Evolutionary conservation across 2,329 filamentous ascomycete species (phyloP), one percentile per base, ranked within the genome.

Genomic region (Exophiala oligosperma): DNA sequence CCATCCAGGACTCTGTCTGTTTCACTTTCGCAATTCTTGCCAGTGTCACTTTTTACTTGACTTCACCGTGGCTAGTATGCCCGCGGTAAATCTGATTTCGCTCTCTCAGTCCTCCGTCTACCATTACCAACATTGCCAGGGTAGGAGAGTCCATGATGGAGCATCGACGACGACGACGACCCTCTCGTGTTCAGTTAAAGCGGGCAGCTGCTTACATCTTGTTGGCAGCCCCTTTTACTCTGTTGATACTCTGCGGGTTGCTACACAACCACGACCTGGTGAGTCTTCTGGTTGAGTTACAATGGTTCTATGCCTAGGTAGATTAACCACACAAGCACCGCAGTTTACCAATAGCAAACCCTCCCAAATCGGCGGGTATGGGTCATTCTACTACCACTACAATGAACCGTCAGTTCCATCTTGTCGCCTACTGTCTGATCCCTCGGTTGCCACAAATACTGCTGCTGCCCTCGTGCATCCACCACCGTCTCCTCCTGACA

Each of bases 401-500:
- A 23, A 47, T 24, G 17, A 21, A 12, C 24, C 49, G 44, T 17
- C 46, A 37, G 51, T 28, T 1, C 32, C 57, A 6, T 50, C 57
- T 12, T 17, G 17, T 17, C 17, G 17, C 17, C 17, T 53, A 28
- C 49, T 54, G 14, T 47, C 67, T 4, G 68, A 67, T 41, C 63
- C 65, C 46, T 64, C 67, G 17, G 65, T 69, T 26, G 70, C 70
- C 41, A 17, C 17, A 17, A 54, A 61, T 28, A 47, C 68, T 37
- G 60, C 65, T 29, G 4, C 4, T 35, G 5, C 29, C 5, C 2
- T 35, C 5, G 29, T 17, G 21, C 67, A 69, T 54, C 69, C 70
- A 23, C 46, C 56, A 32, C 60, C 69, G 5, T 67, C 71, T 60
- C 66, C 63, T 4, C 57, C 61, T 24, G 76, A 80, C 62, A 73